Evolutionary conservation across 768 basidiomycete genomes (phyloP).

Genomic region (Boletus rubropictus): DNA sequence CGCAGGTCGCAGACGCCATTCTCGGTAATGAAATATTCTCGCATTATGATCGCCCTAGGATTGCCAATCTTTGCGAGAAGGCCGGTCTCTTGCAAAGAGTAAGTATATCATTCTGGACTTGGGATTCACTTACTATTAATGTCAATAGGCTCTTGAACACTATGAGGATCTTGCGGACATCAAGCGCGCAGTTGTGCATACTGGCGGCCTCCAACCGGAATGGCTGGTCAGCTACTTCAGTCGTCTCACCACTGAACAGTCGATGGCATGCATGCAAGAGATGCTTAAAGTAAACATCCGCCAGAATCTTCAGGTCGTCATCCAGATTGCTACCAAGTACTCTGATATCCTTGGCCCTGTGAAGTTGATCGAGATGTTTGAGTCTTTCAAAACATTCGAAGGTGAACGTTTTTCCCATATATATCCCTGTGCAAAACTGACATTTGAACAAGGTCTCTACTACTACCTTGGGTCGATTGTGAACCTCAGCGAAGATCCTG

Average conservation of each 20-base stretch:
- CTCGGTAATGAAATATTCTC: slow-evolving; percentile 98
- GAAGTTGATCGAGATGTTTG: slow-evolving; percentile 98
- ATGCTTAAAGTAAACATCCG: slow-evolving; percentile 97
- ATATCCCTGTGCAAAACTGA: not conserved
- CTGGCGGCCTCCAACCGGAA: slow-evolving; percentile 78
- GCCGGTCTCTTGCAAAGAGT: slow-evolving; percentile 93
- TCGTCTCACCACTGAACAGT: slow-evolving; percentile 93
- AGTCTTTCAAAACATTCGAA: slow-evolving; percentile 95
- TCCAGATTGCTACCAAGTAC: slow-evolving; percentile 98
- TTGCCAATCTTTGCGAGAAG: slow-evolving; percentile 98
- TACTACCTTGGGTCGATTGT: slow-evolving; percentile 98
- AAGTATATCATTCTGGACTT: slow-evolving; percentile 23
- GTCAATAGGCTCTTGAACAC: slow-evolving; percentile 87
- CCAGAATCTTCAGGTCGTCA: slow-evolving; percentile 93
- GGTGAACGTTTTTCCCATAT: slow-evolving; percentile 38
- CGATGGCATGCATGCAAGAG: slow-evolving; percentile 92
- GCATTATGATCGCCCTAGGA: slow-evolving; percentile 92
- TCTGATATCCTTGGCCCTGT: slow-evolving; percentile 96
- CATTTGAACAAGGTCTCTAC: slow-evolving; percentile 62
- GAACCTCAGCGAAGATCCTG: slow-evolving; percentile 91
- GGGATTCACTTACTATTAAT: slow-evolving; percentile 4
- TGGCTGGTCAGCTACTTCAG: slow-evolving; percentile 99
- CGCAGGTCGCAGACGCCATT: slow-evolving; percentile 98
- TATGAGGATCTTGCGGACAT: slow-evolving; percentile 98
- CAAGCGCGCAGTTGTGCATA: slow-evolving; percentile 95